phyloP scores from a whole-genome alignment of 495 filamentous ascomycete genomes.

The Pseudoneurospora amorphoporcata region DNA sequence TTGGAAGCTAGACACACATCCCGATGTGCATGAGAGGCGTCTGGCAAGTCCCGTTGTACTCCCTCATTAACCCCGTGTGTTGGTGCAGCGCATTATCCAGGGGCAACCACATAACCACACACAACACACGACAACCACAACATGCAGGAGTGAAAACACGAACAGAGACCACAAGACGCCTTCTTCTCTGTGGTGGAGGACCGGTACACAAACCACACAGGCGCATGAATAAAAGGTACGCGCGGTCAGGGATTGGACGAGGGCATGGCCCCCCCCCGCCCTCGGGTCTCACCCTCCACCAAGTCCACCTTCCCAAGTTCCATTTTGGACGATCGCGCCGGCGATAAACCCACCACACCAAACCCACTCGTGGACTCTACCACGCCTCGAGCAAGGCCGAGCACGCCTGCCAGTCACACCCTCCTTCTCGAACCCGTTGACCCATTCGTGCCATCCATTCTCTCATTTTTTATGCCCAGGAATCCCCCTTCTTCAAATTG shows the following conservation, averaged over 20 bases:
- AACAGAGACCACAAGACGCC: neutral
- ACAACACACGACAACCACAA: neutral
- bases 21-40: neutral
- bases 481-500: neutral
- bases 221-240: neutral
- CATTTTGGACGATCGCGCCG: neutral
- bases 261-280: neutral
- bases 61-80: neutral
- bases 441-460: neutral
- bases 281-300: neutral
- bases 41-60: neutral
- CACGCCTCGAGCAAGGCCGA: neutral
- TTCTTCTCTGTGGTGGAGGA: neutral
- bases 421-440: neutral
- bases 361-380: neutral
- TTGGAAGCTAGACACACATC: constrained; percentile 8
- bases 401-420: neutral
- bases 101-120: neutral
- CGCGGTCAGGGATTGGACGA: neutral
- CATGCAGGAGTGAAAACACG: neutral
- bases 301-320: neutral
- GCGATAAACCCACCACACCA: constrained; percentile 3
- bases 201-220: neutral
- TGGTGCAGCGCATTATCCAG: neutral
- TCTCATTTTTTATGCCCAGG: neutral